A percentile compares a stretch with the other conserved stretches of the same genome.
Evolutionary conservation across 257 asterid genomes (phyloP).

Genomic region (Petrea volubilis): DNA sequence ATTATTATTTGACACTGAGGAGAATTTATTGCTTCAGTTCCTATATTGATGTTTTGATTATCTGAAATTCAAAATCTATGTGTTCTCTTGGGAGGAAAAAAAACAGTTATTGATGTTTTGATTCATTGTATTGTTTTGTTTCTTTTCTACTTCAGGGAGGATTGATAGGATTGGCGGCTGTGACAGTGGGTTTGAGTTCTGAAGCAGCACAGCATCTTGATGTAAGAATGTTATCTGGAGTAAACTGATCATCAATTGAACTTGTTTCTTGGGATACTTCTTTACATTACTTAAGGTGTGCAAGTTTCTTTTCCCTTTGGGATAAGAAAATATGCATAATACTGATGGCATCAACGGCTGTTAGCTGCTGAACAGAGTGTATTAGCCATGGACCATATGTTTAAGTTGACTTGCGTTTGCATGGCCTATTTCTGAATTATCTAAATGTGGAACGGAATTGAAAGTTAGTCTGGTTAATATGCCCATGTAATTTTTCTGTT

Average conservation of each 20-base stretch:
- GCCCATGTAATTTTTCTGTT: neutral
- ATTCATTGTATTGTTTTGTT: neutral
- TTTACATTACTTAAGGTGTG: neutral
- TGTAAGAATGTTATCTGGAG: slow-evolving; percentile 40
- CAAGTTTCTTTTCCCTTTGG: neutral
- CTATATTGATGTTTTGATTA: slow-evolving; percentile 1
- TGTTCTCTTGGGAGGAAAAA: slow-evolving; percentile 10
- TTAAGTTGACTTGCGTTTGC: slow-evolving; percentile 9
- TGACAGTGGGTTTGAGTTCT: slow-evolving; percentile 88
- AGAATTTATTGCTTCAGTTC: neutral
- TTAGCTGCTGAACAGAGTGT: neutral
- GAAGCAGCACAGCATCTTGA: slow-evolving; percentile 96
- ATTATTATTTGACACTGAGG: neutral
- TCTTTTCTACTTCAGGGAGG: slow-evolving; percentile 65
- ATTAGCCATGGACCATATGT: slow-evolving; percentile 4
- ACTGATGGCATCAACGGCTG: neutral
- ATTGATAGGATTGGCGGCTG: slow-evolving; percentile 97
- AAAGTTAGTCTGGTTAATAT: neutral
- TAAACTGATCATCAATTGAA: neutral
- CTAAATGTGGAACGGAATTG: neutral
- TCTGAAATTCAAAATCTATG: neutral
- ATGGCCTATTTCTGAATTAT: neutral
- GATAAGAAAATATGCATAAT: neutral
- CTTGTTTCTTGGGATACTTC: neutral
- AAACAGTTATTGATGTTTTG: neutral